A percentile compares a stretch with the other conserved stretches of the same genome.
These are phyloP conservation scores for Acer yangbiense DNA, from an alignment of 345 rosid species.

Conservation along the genomic window DNA sequence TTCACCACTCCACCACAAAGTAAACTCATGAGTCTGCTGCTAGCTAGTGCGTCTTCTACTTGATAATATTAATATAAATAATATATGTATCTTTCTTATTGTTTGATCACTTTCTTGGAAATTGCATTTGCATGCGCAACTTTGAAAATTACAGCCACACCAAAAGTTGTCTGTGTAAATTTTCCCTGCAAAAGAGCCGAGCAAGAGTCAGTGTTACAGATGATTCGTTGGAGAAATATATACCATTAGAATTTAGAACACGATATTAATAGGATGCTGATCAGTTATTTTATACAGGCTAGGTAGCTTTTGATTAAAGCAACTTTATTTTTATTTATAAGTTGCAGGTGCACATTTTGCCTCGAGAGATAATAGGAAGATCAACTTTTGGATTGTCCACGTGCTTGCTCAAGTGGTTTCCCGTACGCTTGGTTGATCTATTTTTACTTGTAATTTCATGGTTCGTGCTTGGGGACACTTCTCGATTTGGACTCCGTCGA, in stretches of 20 bases:
- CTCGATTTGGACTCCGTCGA: constrained; percentile 57
- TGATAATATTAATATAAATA: neutral
- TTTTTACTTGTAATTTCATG: constrained; percentile 56
- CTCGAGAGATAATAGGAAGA: constrained; percentile 78
- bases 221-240: neutral
- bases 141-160: constrained; percentile 13
- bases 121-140: constrained; percentile 47
- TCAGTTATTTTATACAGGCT: neutral
- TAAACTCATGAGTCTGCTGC: neutral
- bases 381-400: constrained; percentile 82
- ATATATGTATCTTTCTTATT: constrained; percentile 4
- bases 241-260: neutral
- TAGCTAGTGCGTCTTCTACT: neutral
- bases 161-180: neutral
- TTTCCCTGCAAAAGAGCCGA: constrained; percentile 4
- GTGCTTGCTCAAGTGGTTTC: constrained; percentile 83
- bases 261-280: neutral
- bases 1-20: neutral
- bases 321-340: neutral
- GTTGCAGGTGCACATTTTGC: constrained; percentile 85
- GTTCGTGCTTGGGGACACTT: constrained; percentile 65
- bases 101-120: constrained; percentile 34
- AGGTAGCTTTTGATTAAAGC: constrained; percentile 4
- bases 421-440: constrained; percentile 58
- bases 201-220: constrained; percentile 5